These are phyloP conservation scores for Penicillium tannophilum DNA, from an alignment of 495 filamentous ascomycete species.

Conservation along the genomic window DNA sequence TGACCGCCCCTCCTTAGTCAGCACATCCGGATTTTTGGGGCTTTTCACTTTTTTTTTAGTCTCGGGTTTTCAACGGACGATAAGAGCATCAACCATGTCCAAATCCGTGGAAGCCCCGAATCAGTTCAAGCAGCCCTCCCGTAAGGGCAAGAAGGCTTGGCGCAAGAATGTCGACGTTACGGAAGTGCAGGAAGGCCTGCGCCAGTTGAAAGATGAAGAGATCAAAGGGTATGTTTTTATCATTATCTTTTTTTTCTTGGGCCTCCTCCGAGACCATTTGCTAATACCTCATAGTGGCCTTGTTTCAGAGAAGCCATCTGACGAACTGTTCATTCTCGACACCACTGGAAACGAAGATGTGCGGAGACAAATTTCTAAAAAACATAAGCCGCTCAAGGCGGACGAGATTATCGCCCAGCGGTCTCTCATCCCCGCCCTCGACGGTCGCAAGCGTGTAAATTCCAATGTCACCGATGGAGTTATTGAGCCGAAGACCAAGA, in stretches of 20 bases:
- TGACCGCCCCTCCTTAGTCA: constrained; percentile 41
- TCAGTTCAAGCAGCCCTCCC: constrained; percentile 77
- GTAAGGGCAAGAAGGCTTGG: constrained; percentile 99
- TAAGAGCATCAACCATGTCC: constrained; percentile 40
- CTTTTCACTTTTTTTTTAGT: constrained; percentile 21
- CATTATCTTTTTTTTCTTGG: constrained; percentile 1
- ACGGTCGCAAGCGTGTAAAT: constrained; percentile 70
- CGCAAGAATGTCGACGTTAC: constrained; percentile 95
- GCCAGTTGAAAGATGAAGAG: constrained; percentile 81
- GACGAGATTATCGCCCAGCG: constrained; percentile 89
- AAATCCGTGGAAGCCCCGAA: constrained; percentile 49
- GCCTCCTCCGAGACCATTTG: background rate
- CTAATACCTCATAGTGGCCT: constrained; percentile 63
- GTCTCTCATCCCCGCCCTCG: constrained; percentile 76
- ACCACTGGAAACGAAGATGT: constrained; percentile 65
- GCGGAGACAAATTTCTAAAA: constrained; percentile 61
- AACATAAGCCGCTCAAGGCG: constrained; percentile 74
- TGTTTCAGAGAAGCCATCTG: constrained; percentile 73
- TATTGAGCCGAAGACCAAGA: constrained; percentile 68
- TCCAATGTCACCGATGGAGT: constrained; percentile 64
- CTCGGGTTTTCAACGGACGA: constrained; percentile 24
- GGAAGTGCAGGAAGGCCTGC: constrained; percentile 79
- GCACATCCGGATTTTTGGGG: constrained; percentile 38
- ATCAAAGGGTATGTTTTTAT: constrained; percentile 70
- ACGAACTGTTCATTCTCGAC: constrained; percentile 83